Evolutionary conservation across 1,284 basidiomycete species (phyloP), one percentile per base, ranked within the genome.

Genomic region (Grifola frondosa): DNA sequence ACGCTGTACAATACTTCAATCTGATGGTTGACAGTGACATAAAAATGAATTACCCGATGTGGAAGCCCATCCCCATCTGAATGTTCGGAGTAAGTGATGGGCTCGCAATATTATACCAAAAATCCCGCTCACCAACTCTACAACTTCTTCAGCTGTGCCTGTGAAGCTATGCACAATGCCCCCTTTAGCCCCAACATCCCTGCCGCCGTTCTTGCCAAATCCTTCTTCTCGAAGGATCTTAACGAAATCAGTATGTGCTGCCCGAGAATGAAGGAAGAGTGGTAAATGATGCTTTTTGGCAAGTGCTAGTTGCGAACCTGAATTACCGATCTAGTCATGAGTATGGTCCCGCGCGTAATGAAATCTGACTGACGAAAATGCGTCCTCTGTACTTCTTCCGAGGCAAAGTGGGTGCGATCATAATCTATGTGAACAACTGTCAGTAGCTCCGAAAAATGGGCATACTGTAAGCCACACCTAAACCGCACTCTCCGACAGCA

Each of bases 161-260:
- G 91, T 93, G 64, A 93, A 93, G 53, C 85, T 89, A 64, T 95
- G 93, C 7, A 92, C 90, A 7, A 94, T 90, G 1, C 88, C 90
- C 9, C 87, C 79, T 31, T 71, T 74, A 4, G 69, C 81, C 28
- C 83, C 83, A 21, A 73, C 65, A 13, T 59, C 66, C 28, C 55
- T 64, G 1, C 83, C 83, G 16, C 81, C 79, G 42, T 82, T 67
- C 47, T 75, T 72, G 13, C 74, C 74, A 46, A 84, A 81, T 0
- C 81, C 81, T 59, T 84, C 81, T 55, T 83, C 81, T 22, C 67
- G 66, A 15, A 89, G 71, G 13, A 93, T 86, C 2, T 65, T 60
- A 24, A 91, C 82, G 49, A 89, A 75, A 57, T 95, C 91, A 1
- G 60, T 53, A 56, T 91, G 88, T 1, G 87, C 81, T 19, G 86